Evolutionary conservation across 345 rosid genomes (phyloP), one percentile per base, ranked within the genome.

Genomic region (Limnanthes douglasii): DNA sequence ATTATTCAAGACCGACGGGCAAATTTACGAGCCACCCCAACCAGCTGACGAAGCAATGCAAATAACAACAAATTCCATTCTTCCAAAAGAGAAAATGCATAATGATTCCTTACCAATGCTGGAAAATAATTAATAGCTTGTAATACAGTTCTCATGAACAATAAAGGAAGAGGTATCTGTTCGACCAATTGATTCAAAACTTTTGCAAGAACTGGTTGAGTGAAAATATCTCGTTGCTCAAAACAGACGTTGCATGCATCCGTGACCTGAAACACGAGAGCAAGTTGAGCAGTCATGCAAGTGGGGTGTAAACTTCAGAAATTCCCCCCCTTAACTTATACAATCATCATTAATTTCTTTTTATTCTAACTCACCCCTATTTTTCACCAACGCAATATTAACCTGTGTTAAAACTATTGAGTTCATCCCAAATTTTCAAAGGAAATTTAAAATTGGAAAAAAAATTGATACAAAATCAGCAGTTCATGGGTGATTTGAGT

Each of bases 151-250:
- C 98, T 93, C 98, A 90, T 90, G 73, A 90, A 90, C 57, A 90
- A 65, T 53, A 90, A 66, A 38, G 98, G 98, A 54, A 90, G 78
- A 37, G 98, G 98, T 64, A 69, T 90, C 65, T 75, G 98, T 70
- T 84, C 94, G 60, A 90, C 98, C 98, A 90, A 58, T 38, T 90
- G 98, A 74, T 90, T 84, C 70, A 90, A 60, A 56, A 84, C 98
- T 43, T 86, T 61, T 3, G 98, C 98, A 31, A 90, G 65, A 64
- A 90, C 86, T 65, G 74, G 95, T 55, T 84, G 98, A 36, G 94
- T 84, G 60, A 90, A 90, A 48, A 64, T 69, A 37, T 80, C 73
- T 16, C 77, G 67, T 41, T 77, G 95, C 57, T 78, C 94, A 61
- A 84, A 90, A 59, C 95, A 90, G 46, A 79, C 65, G 56, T 80